Evolutionary conservation across 176 grass and related monocot genomes (phyloP).

Genomic region (Tillandsia fasciculata): DNA sequence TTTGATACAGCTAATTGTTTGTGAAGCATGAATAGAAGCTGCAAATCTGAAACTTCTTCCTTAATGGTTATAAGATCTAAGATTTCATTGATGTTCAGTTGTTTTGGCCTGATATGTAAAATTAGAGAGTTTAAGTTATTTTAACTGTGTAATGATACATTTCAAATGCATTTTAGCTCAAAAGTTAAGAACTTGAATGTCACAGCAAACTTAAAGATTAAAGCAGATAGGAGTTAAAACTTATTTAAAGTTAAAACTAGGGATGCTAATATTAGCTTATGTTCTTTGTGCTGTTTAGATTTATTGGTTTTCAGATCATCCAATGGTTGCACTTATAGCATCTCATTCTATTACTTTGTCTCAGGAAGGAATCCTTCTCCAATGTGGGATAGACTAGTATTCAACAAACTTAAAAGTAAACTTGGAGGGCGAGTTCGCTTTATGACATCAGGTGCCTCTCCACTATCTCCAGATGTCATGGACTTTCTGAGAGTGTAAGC

Average conservation of each 20-base stretch:
- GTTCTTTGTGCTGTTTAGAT: neutral
- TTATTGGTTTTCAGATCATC: neutral
- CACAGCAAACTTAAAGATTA: no score
- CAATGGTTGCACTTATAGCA: neutral
- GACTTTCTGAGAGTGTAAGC: constrained; percentile 93
- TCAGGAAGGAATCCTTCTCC: constrained; percentile 65
- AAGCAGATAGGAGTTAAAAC: no score
- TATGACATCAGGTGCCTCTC: constrained; percentile 88
- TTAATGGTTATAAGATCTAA: neutral
- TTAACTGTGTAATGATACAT: no score
- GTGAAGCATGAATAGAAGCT: neutral
- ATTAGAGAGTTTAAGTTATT: no score
- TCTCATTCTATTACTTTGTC: constrained; percentile 10
- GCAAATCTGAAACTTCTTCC: neutral
- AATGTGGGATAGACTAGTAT: constrained; percentile 95
- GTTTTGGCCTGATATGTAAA: neutral
- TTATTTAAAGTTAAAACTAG: neutral
- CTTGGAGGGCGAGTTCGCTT: constrained; percentile 78
- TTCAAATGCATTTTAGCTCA: neutral
- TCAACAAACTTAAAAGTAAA: constrained; percentile 94
- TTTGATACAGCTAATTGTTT: neutral
- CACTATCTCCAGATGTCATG: constrained; percentile 83
- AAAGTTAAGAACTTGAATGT: neutral
- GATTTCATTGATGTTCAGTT: neutral
- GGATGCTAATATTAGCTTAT: neutral